Evolutionary conservation across 2,329 filamentous ascomycete genomes (phyloP).

Genomic region (Neofusicoccum sp.): DNA sequence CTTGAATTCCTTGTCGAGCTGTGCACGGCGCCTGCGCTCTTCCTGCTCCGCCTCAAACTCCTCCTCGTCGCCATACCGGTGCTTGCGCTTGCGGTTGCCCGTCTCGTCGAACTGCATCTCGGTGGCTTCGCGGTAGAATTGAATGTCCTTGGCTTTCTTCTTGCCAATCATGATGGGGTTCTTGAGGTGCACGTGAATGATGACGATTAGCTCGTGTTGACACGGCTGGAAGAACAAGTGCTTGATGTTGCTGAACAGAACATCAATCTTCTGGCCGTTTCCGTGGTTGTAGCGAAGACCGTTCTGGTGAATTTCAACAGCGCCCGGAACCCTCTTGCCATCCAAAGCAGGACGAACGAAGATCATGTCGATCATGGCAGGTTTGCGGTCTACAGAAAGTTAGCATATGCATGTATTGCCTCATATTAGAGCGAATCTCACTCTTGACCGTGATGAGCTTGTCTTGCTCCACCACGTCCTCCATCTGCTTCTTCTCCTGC

Average conservation of each 20-base stretch:
- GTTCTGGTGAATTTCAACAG: conserved; percentile 97
- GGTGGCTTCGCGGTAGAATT: conserved; percentile 96
- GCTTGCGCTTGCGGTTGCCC: conserved; percentile 95
- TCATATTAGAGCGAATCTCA: conserved; percentile 44
- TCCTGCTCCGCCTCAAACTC: conserved; percentile 99
- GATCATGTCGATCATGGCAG: conserved; percentile 86
- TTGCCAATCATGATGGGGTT: conserved; percentile 98
- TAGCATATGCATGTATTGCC: background rate
- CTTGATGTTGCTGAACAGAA: conserved; percentile 97
- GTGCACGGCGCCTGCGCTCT: conserved; percentile 84
- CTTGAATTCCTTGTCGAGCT: conserved; percentile 93
- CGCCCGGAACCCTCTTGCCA: conserved; percentile 92
- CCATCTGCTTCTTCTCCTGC: conserved; percentile 99
- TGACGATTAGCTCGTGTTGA: conserved; percentile 91
- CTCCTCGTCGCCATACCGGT: conserved; percentile 95
- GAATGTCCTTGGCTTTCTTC: conserved; percentile 98
- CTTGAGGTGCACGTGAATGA: conserved; percentile 96
- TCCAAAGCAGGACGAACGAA: conserved; percentile 95
- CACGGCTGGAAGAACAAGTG: conserved; percentile 99
- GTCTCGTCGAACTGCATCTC: conserved; percentile 99
- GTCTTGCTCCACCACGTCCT: conserved; percentile 98
- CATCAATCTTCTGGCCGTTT: conserved; percentile 78
- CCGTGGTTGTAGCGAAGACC: conserved; percentile 89
- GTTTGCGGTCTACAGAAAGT: conserved; percentile 69
- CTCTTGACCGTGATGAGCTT: conserved; percentile 93